A percentile compares a stretch with the other conserved stretches of the same genome.
Evolutionary conservation across 108 stramenopile genomes (phyloP).

Genomic region (Skeletonema marinoi): DNA sequence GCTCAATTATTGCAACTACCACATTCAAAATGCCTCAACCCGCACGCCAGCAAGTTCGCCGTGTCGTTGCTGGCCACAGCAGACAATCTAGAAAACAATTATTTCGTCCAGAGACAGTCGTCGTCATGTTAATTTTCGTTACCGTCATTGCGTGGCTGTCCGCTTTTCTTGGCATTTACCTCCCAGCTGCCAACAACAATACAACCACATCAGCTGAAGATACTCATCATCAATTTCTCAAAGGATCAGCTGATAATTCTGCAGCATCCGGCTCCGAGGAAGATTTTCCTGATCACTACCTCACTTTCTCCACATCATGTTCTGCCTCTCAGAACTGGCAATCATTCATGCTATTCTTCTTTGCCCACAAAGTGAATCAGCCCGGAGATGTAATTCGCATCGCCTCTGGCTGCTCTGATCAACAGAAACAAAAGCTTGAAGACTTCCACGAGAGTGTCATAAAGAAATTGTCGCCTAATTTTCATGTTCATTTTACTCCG

Average conservation of each 20-base stretch:
- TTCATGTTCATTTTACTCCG: conserved; percentile 78
- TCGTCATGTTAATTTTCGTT: not conserved
- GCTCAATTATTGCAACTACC: not conserved
- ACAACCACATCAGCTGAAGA: not conserved
- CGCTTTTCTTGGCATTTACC: not conserved
- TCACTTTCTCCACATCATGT: conserved; percentile 86
- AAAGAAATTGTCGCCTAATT: conserved; percentile 48
- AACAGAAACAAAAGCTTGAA: conserved; percentile 37
- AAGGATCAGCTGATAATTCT: not conserved
- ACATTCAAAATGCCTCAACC: conserved; percentile 12
- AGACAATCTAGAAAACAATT: not conserved
- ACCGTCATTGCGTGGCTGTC: not conserved
- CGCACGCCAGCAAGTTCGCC: not conserved
- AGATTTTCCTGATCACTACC: conserved; percentile 37
- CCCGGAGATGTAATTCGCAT: conserved; percentile 90
- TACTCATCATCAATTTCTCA: not conserved
- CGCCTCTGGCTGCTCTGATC: conserved; percentile 69
- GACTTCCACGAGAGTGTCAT: conserved; percentile 46
- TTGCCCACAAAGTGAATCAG: conserved; percentile 68
- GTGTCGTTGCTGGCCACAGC: not conserved
- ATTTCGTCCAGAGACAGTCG: not conserved
- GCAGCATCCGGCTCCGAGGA: not conserved
- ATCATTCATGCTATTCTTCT: conserved; percentile 88
- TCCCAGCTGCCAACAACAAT: not conserved
- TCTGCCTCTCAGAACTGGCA: conserved; percentile 94